Base-by-base conservation (phyloP, 192 early-diverging fungal species). In the Chytriomyces sp. region DNA sequence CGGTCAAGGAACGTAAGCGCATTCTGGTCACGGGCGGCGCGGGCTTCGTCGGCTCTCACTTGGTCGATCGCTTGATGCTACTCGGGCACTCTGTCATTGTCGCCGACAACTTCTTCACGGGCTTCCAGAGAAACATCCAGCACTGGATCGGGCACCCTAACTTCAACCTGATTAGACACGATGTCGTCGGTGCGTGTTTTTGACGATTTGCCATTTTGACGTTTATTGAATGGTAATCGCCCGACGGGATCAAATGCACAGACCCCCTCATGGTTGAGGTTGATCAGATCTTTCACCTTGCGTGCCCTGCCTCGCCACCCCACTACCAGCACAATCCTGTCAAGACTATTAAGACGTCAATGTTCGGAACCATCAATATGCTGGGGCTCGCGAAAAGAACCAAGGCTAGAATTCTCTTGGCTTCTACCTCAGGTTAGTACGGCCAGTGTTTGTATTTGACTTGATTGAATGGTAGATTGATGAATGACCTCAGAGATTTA, bases 351-450 rank as follows among this genome's bases (percentile, higher is more conserved):
- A 94, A 94, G 75, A 94, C 93, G 3, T 85, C 83, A 58, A 88
- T 93, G 39, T 88, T 92, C 86, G 93, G 93, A 1, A 93, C 91
- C 1, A 91, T 92, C 62, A 94, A 94, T 79, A 94, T 94, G 93
- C 74, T 94, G 33, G 91, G 91, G 25, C 79, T 94, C 30, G 91
- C 91, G 17, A 94, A 93, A 72, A 81, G 91, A 17, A 89, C 86
- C 25, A 93, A 94, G 53, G 91, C 91, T 5, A 78, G 90, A 31
- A 91, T 93, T 78, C 71, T 94, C 31, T 76, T 93, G 53, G 89
- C 93, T 19, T 91, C 90, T 5, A 93, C 91, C 5, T 94, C 93
- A 2, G 90, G 91, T 88, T 74, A 66, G 74, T 63, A 64, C 59
- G 10, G 32, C 32, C 32, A 39, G 34, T 38, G 19, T 36, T 32